These are phyloP conservation scores for Pythium utonaiense DNA, from an alignment of 352 stramenopile genomes.

Conservation along the genomic window DNA sequence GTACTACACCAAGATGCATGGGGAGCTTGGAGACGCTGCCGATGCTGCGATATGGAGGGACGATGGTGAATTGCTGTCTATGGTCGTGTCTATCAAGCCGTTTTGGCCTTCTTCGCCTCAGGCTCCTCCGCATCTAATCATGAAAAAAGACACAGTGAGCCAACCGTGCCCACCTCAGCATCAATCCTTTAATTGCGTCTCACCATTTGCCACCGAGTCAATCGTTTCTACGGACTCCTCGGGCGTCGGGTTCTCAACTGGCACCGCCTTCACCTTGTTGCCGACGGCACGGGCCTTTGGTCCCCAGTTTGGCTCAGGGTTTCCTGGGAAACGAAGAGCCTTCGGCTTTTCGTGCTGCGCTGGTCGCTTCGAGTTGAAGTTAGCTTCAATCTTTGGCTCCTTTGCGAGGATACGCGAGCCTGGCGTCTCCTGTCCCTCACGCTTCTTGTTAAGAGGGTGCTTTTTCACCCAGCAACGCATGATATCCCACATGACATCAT, in stretches of 20 bases:
- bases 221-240: slow-evolving; percentile 13
- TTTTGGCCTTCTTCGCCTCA: slow-evolving; percentile 81
- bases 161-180: slow-evolving; percentile 5
- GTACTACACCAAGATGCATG: neutral
- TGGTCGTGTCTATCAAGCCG: slow-evolving; percentile 28
- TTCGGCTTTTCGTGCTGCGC: slow-evolving; percentile 82
- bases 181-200: slow-evolving; percentile 16
- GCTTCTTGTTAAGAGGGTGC: slow-evolving; percentile 91
- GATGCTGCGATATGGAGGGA: neutral
- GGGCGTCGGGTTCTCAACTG: neutral
- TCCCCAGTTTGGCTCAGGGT: slow-evolving; percentile 96
- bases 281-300: slow-evolving; percentile 89
- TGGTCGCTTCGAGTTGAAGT: slow-evolving; percentile 71
- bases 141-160: slow-evolving; percentile 24
- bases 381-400: slow-evolving; percentile 81
- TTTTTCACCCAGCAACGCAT: slow-evolving; percentile 95
- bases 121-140: slow-evolving; percentile 33
- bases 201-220: slow-evolving; percentile 19
- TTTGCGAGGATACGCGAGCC: slow-evolving; percentile 85
- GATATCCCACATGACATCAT: slow-evolving; percentile 97
- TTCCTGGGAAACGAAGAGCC: slow-evolving; percentile 91
- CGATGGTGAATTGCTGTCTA: slow-evolving; percentile 5
- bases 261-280: slow-evolving; percentile 42
- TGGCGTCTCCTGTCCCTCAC: slow-evolving; percentile 67
- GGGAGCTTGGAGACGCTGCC: neutral